Base-by-base conservation (phyloP, 176 grass and related monocot genomes). In the Zea mays region DNA sequence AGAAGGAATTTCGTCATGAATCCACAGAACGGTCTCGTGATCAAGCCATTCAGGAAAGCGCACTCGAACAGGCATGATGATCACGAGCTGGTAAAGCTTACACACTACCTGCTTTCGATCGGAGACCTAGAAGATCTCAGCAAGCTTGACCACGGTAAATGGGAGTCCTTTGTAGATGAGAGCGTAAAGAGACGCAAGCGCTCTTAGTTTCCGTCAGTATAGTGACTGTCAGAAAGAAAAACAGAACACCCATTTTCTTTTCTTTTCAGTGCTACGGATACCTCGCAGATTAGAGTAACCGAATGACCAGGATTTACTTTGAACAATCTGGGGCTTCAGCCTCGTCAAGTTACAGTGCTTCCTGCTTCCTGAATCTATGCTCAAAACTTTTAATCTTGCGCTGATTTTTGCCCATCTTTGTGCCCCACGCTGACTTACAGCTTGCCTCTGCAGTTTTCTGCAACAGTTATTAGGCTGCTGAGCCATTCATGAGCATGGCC, bases 1-100 rank as follows among this genome's bases (percentile, higher is more conserved):
- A 83, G 78, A 72, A 89, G 96, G 81, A 99, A 99, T 57, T 99
- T 92, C 11, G 86, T 95, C 57, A 99, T 99, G 96, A 99, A 99
- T 67, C 96, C 96, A 34, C 96, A 99, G 58, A 99, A 99, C 42
- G 96, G 96, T 13, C 90, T 99, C 4, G 85, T 83, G 65, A 95
- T 99, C 44, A 90, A 12, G 65, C 96, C 92, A 45, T 39, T 39
- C 38, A 39, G 38, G 38, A 39, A 39, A 55, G 92, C 96, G 13
- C 90, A 90, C 84, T 70, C 63, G n/a, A 93, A 90, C 71, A 83
- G 96, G 85, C 65, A 71, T 64, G 71, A 11, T 48, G 96, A 99
- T 66, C 81, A 68, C 10, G 96, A 99, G 74, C 87, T 99, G 71
- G 54, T 90, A 49, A 86, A 92, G 67, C 84, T 99, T 61, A 87